Base-by-base conservation (phyloP, 2,329 filamentous ascomycete genomes). In the Helotiales sp. region DNA sequence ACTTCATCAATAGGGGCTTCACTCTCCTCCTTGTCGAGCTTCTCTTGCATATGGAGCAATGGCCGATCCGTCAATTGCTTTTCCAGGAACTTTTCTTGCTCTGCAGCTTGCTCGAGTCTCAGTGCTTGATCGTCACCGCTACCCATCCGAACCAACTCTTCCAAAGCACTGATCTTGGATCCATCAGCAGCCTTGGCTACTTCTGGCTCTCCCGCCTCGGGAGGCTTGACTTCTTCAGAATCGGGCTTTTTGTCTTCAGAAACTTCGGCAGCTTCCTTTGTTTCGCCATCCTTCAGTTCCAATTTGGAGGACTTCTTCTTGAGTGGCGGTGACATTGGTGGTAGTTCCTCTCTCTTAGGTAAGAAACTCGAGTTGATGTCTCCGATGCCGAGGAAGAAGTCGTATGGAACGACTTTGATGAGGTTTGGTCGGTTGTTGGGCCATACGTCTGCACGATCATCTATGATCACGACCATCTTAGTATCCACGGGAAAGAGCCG, bases 391-490 rank as follows among this genome's bases (percentile, higher is more conserved):
- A 96, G 93, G 81, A 98, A 99, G 80, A 99, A 99, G 78, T 98
- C 95, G 78, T 97, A 99, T 0, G 95, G 93, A 1, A 90, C 89
- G 37, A 99, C 96, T 78, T 97, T 97, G 81, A 99, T 93, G 40
- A 99, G 86, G 75, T 99, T 97, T 5, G 91, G 87, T 73, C 91
- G 91, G 85, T 97, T 98, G 72, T 90, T 88, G 1, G 88, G 88
- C 96, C 96, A 99, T 7, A 99, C 95, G 78, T 99, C 96, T 62
- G 93, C 93, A 72, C 96, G 88, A 79, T 99, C 96, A 77, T 99
- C 96, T 71, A 99, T 99, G 74, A 99, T 97, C 66, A 97, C 94
- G 0, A 97, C 96, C 96, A 99, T 99, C 79, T 97, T 95, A 6
- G 95, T 98, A 79, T 96, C 96, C 67, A 97, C 93, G 5, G 96